Evolutionary conservation across 2,329 filamentous ascomycete species (phyloP).

Genomic region (Fusarium sp.): DNA sequence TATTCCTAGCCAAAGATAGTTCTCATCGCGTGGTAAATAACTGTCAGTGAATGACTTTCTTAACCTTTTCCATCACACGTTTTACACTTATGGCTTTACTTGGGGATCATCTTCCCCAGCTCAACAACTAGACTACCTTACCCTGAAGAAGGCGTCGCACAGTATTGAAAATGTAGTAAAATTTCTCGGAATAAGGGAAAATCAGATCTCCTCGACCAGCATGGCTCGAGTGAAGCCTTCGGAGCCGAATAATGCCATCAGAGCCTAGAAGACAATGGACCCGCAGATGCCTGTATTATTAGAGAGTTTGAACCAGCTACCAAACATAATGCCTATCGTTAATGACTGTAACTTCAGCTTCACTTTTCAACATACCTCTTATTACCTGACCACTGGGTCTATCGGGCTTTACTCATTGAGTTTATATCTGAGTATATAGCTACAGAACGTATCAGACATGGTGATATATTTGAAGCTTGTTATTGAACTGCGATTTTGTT

Average conservation of each 20-base stretch:
- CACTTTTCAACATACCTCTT: slow-evolving; percentile 1
- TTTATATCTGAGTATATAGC: background rate
- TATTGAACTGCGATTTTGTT: background rate
- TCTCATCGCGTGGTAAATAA: too few relatives aligned
- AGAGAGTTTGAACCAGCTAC: slow-evolving; percentile 14
- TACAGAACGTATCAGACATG: background rate
- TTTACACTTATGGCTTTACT: background rate
- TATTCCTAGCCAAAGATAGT: background rate
- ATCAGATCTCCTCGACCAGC: background rate
- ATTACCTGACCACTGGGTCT: background rate
- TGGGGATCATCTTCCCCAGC: background rate
- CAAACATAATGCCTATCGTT: background rate
- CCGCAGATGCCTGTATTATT: slow-evolving; percentile 2
- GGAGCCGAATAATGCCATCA: background rate
- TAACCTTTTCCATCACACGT: background rate
- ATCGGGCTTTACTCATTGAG: background rate
- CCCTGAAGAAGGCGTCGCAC: background rate
- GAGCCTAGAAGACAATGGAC: slow-evolving; percentile 5
- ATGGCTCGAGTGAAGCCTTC: background rate
- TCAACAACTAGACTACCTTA: background rate
- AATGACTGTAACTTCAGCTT: background rate
- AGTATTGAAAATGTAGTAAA: background rate
- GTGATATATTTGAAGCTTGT: background rate
- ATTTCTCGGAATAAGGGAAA: background rate
- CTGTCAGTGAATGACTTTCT: background rate